Conservation (phyloP, 371 early-diverging fungal species). For the Mortierella sp. region DNA sequence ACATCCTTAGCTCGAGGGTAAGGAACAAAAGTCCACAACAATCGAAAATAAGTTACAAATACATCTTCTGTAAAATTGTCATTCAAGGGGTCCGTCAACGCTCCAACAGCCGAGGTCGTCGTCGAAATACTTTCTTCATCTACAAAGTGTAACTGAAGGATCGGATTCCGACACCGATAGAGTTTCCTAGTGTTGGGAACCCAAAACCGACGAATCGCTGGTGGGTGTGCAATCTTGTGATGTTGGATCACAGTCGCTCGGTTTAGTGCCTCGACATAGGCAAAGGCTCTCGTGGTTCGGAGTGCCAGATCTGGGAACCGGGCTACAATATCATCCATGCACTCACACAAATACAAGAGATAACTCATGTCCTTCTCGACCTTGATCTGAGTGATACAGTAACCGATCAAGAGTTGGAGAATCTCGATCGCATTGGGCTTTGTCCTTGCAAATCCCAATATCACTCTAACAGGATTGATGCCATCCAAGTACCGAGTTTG, state of each 20-base stretch:
- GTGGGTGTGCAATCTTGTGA: slow-evolving; percentile 14
- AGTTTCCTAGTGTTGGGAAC: not conserved
- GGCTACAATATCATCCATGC: not conserved
- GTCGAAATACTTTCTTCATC: not conserved
- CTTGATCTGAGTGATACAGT: slow-evolving; percentile 10
- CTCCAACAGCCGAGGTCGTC: too few species aligned
- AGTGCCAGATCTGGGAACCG: slow-evolving; percentile 1
- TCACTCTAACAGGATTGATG: slow-evolving; percentile 4
- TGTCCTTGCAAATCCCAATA: not conserved
- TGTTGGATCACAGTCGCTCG: slow-evolving; percentile 5
- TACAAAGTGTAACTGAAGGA: slow-evolving; percentile 13
- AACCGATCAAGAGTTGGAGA: slow-evolving; percentile 6
- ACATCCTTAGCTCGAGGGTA: too few species aligned
- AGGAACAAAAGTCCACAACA: slow-evolving; percentile 13
- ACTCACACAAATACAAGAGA: not conserved
- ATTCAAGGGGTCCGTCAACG: slow-evolving; percentile 1
- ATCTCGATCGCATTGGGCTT: slow-evolving; percentile 11
- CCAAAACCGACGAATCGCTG: slow-evolving; percentile 3
- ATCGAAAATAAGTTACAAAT: slow-evolving; percentile 17
- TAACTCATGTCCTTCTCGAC: slow-evolving; percentile 8
- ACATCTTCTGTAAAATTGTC: slow-evolving; percentile 16
- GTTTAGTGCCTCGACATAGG: slow-evolving; percentile 5
- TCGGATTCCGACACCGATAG: slow-evolving; percentile 12
- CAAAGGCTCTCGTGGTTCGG: not conserved
- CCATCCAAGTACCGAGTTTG: too few species aligned